phyloP scores from a whole-genome alignment of 345 rosid genomes.

The Linum usitatissimum region DNA sequence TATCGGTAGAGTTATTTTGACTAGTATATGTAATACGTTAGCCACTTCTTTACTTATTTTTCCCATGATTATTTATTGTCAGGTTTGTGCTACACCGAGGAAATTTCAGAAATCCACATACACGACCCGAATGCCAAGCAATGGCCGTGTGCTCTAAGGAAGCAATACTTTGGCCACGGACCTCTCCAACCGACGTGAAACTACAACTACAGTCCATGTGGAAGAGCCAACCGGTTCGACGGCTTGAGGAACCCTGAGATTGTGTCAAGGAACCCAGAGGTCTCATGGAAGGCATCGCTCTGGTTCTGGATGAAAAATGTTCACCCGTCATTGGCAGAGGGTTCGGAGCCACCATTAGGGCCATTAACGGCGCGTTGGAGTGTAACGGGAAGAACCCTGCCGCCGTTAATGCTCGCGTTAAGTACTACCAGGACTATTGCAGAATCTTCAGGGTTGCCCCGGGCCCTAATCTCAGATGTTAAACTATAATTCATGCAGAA shows the following conservation, averaged over 20 bases:
- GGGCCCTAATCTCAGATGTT: background rate
- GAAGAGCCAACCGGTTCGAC: background rate
- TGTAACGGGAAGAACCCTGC: background rate
- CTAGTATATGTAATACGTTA: too few species aligned
- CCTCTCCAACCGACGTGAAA: background rate
- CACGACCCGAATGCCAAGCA: background rate
- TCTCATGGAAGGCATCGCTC: background rate
- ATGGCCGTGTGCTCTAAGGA: background rate
- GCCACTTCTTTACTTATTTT: too few species aligned
- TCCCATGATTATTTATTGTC: background rate
- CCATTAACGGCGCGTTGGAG: background rate
- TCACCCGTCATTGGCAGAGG: background rate
- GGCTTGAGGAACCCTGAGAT: background rate
- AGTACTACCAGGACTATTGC: background rate
- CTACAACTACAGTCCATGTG: background rate
- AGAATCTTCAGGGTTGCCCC: background rate
- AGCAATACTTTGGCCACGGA: background rate
- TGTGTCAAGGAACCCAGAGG: background rate
- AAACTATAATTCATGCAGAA: too few species aligned
- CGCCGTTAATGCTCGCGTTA: background rate
- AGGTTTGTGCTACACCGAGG: background rate
- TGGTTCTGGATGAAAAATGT: background rate
- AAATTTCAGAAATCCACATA: too few species aligned
- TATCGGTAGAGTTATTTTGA: too few species aligned
- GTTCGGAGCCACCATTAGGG: background rate